Conservation (phyloP, 306 rosid species). For the Lathyrus tuberosus region DNA sequence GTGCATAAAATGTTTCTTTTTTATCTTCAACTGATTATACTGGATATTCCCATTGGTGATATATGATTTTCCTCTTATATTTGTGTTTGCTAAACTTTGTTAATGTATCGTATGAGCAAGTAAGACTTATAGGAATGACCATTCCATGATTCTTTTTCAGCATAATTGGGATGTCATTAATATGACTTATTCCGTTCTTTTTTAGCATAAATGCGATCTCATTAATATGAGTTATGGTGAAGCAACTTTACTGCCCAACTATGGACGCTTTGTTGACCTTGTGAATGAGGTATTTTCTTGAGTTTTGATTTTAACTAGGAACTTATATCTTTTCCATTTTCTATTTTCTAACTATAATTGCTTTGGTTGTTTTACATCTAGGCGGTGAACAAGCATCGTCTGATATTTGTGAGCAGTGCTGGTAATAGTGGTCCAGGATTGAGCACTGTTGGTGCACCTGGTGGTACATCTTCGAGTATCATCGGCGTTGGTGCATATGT, state of each 20-base stretch:
- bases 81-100: constrained; percentile 6
- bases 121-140: constrained; percentile 35
- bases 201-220: constrained; percentile 96
- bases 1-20: constrained; percentile 46
- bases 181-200: constrained; percentile 68
- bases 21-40: constrained; percentile 26
- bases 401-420: constrained; percentile 96
- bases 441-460: constrained; percentile 99
- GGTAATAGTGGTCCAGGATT: constrained; percentile 98
- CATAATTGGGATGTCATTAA: constrained; percentile 91
- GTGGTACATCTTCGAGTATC: constrained; percentile 92
- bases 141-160: constrained; percentile 54
- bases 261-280: constrained; percentile 98
- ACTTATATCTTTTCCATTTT: constrained; percentile 27
- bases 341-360: constrained; percentile 38
- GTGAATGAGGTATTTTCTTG: constrained; percentile 72
- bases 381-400: constrained; percentile 86
- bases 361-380: constrained; percentile 45
- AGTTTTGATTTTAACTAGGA: constrained; percentile 33
- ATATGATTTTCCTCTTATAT: constrained; percentile 30
- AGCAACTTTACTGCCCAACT: constrained; percentile 84
- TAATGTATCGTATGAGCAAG: constrained; percentile 23
- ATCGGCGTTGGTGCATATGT: constrained; percentile 97
- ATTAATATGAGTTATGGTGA: constrained; percentile 99
- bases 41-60: constrained; percentile 25